Evolutionary conservation across 371 early-diverging fungal species (phyloP).

Genomic region (Rhizopus microsporus): DNA sequence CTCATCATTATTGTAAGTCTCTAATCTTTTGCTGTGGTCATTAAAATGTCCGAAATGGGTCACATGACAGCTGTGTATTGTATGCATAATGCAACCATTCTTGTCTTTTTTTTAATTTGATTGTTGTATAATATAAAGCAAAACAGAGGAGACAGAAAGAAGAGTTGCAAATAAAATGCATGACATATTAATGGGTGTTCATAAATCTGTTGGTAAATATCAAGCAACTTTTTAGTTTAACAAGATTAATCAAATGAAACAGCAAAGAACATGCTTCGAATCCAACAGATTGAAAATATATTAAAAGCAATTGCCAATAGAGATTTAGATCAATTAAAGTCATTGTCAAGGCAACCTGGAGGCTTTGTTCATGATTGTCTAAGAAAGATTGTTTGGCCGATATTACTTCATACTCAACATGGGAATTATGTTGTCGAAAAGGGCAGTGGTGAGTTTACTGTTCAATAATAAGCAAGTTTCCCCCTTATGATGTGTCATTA

Average conservation of each 20-base stretch:
- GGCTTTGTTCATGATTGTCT: conserved; percentile 43
- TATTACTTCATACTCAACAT: conserved; percentile 54
- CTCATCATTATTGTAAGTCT: no score
- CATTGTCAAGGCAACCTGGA: conserved; percentile 35
- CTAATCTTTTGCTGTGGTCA: no score
- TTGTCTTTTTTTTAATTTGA: no score
- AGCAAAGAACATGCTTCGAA: conserved; percentile 36
- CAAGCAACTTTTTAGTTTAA: neutral
- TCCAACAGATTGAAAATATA: conserved; percentile 34
- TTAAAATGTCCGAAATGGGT: no score
- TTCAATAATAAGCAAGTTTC: neutral
- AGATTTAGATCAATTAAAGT: conserved; percentile 31
- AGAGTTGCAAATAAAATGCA: neutral
- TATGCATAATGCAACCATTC: no score
- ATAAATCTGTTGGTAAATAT: conserved; percentile 4
- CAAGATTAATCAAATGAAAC: neutral
- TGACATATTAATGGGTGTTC: neutral
- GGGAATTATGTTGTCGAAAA: conserved; percentile 52
- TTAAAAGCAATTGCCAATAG: conserved; percentile 31
- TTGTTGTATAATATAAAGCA: no score
- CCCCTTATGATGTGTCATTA: conserved; percentile 10
- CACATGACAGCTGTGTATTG: no score
- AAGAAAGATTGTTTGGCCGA: conserved; percentile 48
- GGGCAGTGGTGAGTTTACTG: conserved; percentile 39
- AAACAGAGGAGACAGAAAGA: no score